Evolutionary conservation across 805 yeast species (phyloP), one percentile per base, ranked within the genome.

Genomic region (Zygoascus flipseniorum): DNA sequence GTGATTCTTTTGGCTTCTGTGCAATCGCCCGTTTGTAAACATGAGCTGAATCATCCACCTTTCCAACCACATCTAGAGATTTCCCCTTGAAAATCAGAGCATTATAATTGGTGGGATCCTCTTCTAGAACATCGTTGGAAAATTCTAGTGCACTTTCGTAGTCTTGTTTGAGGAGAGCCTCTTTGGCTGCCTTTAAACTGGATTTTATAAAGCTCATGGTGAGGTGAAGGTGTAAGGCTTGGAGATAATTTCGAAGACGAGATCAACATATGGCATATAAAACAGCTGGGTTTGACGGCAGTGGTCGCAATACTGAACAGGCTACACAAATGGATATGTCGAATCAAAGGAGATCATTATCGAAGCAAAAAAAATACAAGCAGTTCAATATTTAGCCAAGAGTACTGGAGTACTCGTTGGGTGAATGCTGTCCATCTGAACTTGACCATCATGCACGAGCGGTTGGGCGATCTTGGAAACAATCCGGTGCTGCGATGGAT

Each of bases 91-190:
- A 81, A 4, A 66, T 53, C 31, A 60, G 52, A 8, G 49, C 49
- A 46, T 46, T 78, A 65, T 82, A 85, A 65, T 79, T 79, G 8
- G 73, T 59, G 2, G 74, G 70, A 55, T 87, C 95, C 3, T 71
- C 57, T 10, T 74, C 76, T 9, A 89, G 65, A 2, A 80, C 83
- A 39, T 79, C 78, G 28, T 78, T 70, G 19, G 83, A 77, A 47
- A 76, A 65, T 31, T 78, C 80, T 32, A 83, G 68, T 5, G 87
- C 88, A 26, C 76, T 75, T 39, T 81, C 86, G 10, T 81, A 81
- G 56, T 87, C 85, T 32, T 76, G 76, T 19, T 71, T 71, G 18
- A 76, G 54, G 8, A 66, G 51, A 18, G 63, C 64, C 32, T 53
- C 54, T 28, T 58, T 60, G n/a, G 70, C 70, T 3, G 57, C 56